phyloP scores from a whole-genome alignment of 2,329 filamentous ascomycete genomes.

The Helminthosporium solani region DNA sequence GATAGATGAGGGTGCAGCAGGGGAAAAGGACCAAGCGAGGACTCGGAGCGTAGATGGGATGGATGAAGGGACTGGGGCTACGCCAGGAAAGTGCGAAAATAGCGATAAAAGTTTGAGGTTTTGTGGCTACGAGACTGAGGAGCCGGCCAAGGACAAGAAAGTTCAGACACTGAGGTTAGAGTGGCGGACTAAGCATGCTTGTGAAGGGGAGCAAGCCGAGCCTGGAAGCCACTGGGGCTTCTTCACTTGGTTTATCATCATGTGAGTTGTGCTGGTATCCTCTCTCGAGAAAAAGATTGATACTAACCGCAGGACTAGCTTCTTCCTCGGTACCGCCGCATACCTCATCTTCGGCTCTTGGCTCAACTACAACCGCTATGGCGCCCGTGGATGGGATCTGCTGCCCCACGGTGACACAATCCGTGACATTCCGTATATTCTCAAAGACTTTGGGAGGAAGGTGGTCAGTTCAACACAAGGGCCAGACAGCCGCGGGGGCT shows the following conservation, averaged over 20 bases:
- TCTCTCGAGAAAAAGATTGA: neutral
- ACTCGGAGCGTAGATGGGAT: slow-evolving; percentile 17
- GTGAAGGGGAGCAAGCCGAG: slow-evolving; percentile 52
- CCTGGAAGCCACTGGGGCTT: slow-evolving; percentile 76
- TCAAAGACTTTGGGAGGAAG: slow-evolving; percentile 82
- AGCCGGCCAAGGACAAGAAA: slow-evolving; percentile 51
- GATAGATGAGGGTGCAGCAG: slow-evolving; percentile 55
- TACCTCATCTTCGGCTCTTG: slow-evolving; percentile 98
- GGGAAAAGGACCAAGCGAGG: slow-evolving; percentile 21
- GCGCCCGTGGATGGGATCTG: slow-evolving; percentile 91
- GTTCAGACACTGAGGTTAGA: slow-evolving; percentile 69
- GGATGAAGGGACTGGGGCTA: no score
- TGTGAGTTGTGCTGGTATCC: slow-evolving; percentile 63
- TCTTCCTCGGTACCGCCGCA: slow-evolving; percentile 79
- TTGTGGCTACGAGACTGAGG: slow-evolving; percentile 65
- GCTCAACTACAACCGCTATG: slow-evolving; percentile 98
- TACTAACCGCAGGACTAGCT: slow-evolving; percentile 50
- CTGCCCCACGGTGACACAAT: slow-evolving; percentile 90
- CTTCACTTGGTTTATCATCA: slow-evolving; percentile 94
- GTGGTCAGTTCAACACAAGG: slow-evolving; percentile 84
- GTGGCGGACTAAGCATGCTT: slow-evolving; percentile 88
- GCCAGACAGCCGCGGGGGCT: slow-evolving; percentile 80
- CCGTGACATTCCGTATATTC: slow-evolving; percentile 85
- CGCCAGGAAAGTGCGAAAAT: slow-evolving; percentile 36
- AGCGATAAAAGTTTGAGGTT: slow-evolving; percentile 65